Conservation (phyloP, 805 yeast species). For the Citeromyces matritensis region DNA sequence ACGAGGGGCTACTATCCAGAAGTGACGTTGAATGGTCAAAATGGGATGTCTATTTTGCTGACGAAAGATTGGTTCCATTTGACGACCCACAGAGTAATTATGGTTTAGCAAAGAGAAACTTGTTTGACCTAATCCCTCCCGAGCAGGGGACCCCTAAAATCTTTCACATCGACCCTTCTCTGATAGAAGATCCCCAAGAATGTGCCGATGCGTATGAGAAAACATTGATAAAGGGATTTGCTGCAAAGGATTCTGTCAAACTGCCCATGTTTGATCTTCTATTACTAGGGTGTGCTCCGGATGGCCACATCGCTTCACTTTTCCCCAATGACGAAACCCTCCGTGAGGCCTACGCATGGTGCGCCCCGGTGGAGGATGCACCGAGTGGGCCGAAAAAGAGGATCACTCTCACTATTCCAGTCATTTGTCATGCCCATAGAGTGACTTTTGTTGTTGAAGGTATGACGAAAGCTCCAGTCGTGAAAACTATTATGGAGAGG, state of each 20-base stretch:
- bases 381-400: conserved; percentile 81
- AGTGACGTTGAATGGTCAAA: conserved; percentile 68
- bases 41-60: conserved; percentile 96
- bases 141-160: conserved; percentile 47
- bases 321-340: conserved; percentile 86
- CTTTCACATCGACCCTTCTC: conserved; percentile 67
- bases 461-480: conserved; percentile 83
- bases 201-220: conserved; percentile 92
- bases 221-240: conserved; percentile 74
- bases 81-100: conserved; percentile 73
- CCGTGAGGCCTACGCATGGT: conserved; percentile 90
- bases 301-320: conserved; percentile 94
- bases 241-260: conserved; percentile 91
- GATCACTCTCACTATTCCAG: conserved; percentile 86
- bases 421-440: conserved; percentile 82
- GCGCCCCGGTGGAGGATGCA: conserved; percentile 81
- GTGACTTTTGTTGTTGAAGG: conserved; percentile 96
- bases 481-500: conserved; percentile 86
- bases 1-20: conserved; percentile 71
- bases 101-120: conserved; percentile 74
- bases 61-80: conserved; percentile 87
- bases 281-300: conserved; percentile 94
- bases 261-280: conserved; percentile 89
- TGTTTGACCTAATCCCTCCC: conserved; percentile 54
- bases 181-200: conserved; percentile 72